Percentiles rank a stretch among this genome's conserved stretches.
Conservation (phyloP, 768 basidiomycete genomes). For the Lentinula raphanica region DNA sequence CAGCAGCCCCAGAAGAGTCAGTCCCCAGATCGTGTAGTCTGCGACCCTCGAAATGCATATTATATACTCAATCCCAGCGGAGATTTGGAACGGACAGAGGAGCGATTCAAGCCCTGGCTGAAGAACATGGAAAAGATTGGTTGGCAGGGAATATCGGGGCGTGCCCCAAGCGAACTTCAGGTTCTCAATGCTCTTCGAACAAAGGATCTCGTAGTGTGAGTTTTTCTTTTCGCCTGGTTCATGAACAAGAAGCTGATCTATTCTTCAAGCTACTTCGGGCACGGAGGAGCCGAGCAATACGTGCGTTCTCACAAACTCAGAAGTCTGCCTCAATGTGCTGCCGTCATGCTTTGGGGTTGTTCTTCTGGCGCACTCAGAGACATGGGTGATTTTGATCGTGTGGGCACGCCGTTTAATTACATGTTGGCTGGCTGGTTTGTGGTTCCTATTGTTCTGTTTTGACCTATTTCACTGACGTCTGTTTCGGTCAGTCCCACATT, state of each 20-base stretch:
- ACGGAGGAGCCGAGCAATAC: constrained; percentile 95
- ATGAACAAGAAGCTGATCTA: constrained; percentile 3
- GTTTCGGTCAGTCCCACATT: constrained; percentile 66
- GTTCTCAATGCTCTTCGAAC: constrained; percentile 64
- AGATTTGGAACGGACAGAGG: constrained; percentile 81
- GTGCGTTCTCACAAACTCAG: constrained; percentile 82
- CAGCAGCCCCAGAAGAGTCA: constrained; percentile 28
- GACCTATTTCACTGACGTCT: neutral
- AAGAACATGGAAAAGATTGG: constrained; percentile 64
- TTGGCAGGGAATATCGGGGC: constrained; percentile 81
- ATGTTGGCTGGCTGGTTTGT: constrained; percentile 96
- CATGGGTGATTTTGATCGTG: constrained; percentile 91
- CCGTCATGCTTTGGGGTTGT: constrained; percentile 98
- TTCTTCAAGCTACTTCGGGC: constrained; percentile 82
- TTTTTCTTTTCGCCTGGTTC: constrained; percentile 14
- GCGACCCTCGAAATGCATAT: constrained; percentile 68
- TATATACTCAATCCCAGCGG: constrained; percentile 91
- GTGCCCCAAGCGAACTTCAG: constrained; percentile 79
- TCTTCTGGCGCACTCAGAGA: constrained; percentile 86
- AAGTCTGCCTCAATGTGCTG: constrained; percentile 79
- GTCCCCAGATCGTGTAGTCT: constrained; percentile 38
- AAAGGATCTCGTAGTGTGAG: constrained; percentile 88
- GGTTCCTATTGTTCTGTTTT: neutral
- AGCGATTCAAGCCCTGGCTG: constrained; percentile 75
- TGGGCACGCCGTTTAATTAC: constrained; percentile 91